Conservation (phyloP, 345 rosid species). For the Syzygium grande region DNA sequence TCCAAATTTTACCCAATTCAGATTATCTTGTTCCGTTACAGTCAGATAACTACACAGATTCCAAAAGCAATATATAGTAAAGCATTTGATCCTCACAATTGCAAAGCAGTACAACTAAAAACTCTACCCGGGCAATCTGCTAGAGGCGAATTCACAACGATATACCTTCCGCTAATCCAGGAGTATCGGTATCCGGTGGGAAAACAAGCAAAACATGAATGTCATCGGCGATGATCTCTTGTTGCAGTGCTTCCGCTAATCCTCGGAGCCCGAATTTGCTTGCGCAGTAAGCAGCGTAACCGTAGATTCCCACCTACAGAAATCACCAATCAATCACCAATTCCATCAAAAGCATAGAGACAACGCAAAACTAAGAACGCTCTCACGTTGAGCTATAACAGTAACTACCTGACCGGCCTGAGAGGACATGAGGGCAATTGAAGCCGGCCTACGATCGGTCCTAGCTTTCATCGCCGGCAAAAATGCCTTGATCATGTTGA, state of each 20-base stretch:
- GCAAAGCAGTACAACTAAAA: not conserved
- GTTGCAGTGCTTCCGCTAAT: constrained; percentile 86
- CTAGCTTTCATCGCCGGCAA: constrained; percentile 65
- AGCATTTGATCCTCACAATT: not conserved
- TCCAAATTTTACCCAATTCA: not conserved
- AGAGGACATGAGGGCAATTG: constrained; percentile 70
- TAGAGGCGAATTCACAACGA: not conserved
- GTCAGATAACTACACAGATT: not conserved
- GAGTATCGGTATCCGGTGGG: constrained; percentile 78
- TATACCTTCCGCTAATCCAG: not conserved
- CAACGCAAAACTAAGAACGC: not conserved
- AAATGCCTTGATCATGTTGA: constrained; percentile 78
- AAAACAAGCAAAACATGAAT: constrained; percentile 70
- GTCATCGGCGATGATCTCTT: constrained; percentile 68
- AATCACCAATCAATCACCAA: not conserved
- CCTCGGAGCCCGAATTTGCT: constrained; percentile 88
- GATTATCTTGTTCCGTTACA: not conserved
- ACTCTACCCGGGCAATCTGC: not conserved
- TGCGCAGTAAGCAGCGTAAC: constrained; percentile 81
- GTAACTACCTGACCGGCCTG: constrained; percentile 78
- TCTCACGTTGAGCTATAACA: not conserved
- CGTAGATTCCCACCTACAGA: constrained; percentile 67
- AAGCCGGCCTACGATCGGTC: constrained; percentile 37
- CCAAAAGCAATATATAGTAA: not conserved
- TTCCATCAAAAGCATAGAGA: not conserved